Evolutionary conservation across 257 asterid species (phyloP).

Genomic region (Salvia splendens): DNA sequence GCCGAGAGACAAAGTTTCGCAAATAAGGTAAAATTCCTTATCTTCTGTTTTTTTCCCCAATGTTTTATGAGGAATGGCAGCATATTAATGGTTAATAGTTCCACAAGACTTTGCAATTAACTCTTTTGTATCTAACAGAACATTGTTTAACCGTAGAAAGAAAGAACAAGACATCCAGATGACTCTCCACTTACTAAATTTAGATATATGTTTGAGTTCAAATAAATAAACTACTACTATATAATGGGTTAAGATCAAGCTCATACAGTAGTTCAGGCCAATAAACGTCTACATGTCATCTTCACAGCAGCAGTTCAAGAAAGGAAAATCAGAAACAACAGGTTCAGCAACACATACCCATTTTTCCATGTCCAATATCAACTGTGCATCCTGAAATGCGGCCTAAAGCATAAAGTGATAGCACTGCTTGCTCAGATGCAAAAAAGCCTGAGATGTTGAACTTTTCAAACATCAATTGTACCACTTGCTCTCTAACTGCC

Average conservation of each 20-base stretch:
- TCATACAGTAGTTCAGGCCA: constrained; percentile 13
- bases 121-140: no score
- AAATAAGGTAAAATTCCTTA: no score
- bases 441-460: constrained; percentile 89
- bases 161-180: no score
- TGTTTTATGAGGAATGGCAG: no score
- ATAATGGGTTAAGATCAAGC: constrained; percentile 5
- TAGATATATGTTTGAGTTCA: neutral
- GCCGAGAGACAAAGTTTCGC: no score
- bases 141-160: no score
- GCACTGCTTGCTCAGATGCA: constrained; percentile 94
- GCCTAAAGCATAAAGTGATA: constrained; percentile 93
- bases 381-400: constrained; percentile 94
- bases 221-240: neutral
- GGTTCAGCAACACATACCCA: constrained; percentile 48
- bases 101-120: no score
- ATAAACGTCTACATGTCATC: constrained; percentile 13
- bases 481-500: constrained; percentile 89
- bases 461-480: constrained; percentile 93
- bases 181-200: no score
- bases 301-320: constrained; percentile 15
- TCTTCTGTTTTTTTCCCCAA: no score
- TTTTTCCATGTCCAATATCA: constrained; percentile 90
- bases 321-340: constrained; percentile 13
- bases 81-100: no score